Conservation (phyloP, 2,329 filamentous ascomycete genomes). For the Curvularia spicifera region DNA sequence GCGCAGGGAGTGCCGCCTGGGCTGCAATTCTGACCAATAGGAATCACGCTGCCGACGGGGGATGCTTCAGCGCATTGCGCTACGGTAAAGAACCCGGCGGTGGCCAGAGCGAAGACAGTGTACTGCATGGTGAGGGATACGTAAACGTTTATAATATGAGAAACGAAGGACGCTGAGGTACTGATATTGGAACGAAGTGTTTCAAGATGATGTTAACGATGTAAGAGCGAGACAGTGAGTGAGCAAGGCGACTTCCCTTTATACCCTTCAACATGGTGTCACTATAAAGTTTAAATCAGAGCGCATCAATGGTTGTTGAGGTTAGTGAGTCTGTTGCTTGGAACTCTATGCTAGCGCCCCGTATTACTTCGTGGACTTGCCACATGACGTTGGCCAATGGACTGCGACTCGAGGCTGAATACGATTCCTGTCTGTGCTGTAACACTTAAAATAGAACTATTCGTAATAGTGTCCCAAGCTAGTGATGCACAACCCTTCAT, state of each 20-base stretch:
- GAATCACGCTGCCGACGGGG: slow-evolving; percentile 14
- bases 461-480: background rate
- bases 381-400: background rate
- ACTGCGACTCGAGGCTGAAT: background rate
- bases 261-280: background rate
- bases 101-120: slow-evolving; percentile 22
- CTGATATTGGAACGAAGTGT: background rate
- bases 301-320: background rate
- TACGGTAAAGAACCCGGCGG: slow-evolving; percentile 18
- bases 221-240: too few relatives aligned
- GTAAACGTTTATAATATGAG: background rate
- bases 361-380: background rate
- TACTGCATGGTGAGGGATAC: slow-evolving; percentile 23
- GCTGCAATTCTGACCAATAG: slow-evolving; percentile 20
- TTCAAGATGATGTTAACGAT: background rate
- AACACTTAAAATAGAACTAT: background rate
- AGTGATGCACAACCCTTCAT: background rate
- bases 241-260: background rate
- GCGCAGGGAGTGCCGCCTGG: slow-evolving; percentile 23
- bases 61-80: slow-evolving; percentile 9
- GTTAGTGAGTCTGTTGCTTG: slow-evolving; percentile 1
- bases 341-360: slow-evolving; percentile 5
- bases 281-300: background rate
- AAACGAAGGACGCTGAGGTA: background rate
- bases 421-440: background rate